A percentile compares a stretch with the other conserved stretches of the same genome.
phyloP scores from a whole-genome alignment of 345 rosid species.

The Euphorbia pulcherrima region DNA sequence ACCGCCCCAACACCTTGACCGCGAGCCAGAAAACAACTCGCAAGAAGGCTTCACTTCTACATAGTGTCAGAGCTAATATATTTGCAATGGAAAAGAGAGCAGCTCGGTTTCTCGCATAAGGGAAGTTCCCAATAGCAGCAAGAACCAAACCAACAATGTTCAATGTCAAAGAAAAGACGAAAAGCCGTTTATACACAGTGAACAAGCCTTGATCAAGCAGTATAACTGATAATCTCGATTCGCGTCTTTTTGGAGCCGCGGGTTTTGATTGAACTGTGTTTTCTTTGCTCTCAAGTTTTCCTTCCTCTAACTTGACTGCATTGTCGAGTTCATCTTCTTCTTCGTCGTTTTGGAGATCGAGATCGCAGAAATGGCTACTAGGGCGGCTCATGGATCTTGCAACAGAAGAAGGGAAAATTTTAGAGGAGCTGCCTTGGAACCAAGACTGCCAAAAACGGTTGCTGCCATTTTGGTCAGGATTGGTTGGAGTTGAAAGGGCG shows the following conservation, averaged over 20 bases:
- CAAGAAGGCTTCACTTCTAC: constrained; percentile 70
- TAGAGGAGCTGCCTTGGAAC: constrained; percentile 33
- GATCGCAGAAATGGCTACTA: constrained; percentile 75
- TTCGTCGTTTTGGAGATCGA: constrained; percentile 21
- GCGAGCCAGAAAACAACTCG: constrained; percentile 57
- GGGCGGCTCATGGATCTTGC: constrained; percentile 44
- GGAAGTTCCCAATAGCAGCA: constrained; percentile 55
- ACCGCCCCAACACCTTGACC: constrained; percentile 45
- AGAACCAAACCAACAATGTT: constrained; percentile 51
- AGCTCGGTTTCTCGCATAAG: constrained; percentile 62
- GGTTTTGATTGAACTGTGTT: constrained; percentile 22
- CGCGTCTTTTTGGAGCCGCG: constrained; percentile 32
- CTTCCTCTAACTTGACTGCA: constrained; percentile 38
- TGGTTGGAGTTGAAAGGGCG: constrained; percentile 19
- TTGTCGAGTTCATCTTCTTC: constrained; percentile 24
- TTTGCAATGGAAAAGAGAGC: constrained; percentile 64
- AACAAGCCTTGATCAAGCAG: constrained; percentile 78
- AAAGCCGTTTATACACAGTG: constrained; percentile 76
- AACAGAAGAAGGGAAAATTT: constrained; percentile 39
- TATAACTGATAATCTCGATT: constrained; percentile 58
- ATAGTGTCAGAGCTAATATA: constrained; percentile 60
- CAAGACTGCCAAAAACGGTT: constrained; percentile 36
- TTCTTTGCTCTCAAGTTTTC: constrained; percentile 10
- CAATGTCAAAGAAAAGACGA: constrained; percentile 38
- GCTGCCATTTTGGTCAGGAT: background rate